Base-by-base conservation (phyloP, 177 flowering plant genomes). In the Vitis hybrid region DNA sequence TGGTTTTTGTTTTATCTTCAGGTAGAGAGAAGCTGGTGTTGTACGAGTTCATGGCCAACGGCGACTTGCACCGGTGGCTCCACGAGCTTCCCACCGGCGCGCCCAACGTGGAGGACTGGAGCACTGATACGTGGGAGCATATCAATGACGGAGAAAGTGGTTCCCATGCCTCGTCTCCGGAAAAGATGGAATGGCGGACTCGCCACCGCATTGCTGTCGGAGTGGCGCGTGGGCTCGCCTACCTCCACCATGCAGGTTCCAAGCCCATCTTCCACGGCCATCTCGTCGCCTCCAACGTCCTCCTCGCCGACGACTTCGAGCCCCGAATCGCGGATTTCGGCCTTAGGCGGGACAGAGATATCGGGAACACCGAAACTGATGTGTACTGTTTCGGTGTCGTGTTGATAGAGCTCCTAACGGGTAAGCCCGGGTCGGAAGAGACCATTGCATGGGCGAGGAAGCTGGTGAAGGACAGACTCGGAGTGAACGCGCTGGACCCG, bases 151-250 rank as follows among this genome's bases (percentile, higher is more conserved):
- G 52, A 6, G 66, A 7, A 5, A 60, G 8, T n/a, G 79, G 70
- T 24, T 46, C 82, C 49, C 65, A 67, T 15, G 9, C 35, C 1
- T 55, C 76, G 2, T 76, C 84, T 0, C 79, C 84, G 6, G 89
- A 82, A 27, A 84, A 79, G 46, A 66, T 78, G 66, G 82, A 75
- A 6, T 95, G 99, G 99, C 74, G 72, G 54, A 84, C 82, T 35
- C 91, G 99, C 74, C 99, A 95, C 83, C 86, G 88, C n/a, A 83
- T 95, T 46, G 95, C 97, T 5, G 82, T 93, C 1, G 98, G 99
- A 1, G 78, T 88, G 10, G 99, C 98, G 0, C 95, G 99, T 21
- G 99, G 94, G 2, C 84, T 93, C 0, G 99, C 97, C 6, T 95
- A 80, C 64, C 96, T 95, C 67, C 99, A 95, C 88, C 98, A 95